Percentiles rank a stretch among this genome's conserved stretches.
Conservation (phyloP, 1,284 basidiomycete species). For the Leccinum holopus region DNA sequence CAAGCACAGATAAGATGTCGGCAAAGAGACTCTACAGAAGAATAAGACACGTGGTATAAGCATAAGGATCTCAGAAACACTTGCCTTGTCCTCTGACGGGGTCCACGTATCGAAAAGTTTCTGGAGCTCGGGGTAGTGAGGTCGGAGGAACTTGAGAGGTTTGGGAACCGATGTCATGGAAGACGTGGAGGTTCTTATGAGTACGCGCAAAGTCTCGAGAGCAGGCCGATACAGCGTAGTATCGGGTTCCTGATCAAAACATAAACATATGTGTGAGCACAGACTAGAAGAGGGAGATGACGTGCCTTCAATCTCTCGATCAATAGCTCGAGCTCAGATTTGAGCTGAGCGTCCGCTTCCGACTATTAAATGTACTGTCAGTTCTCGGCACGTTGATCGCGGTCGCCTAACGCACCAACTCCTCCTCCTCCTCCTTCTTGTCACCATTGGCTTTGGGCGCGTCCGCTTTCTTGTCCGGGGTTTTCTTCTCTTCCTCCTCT, state of each 20-base stretch:
- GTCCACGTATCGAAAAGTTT: constrained; percentile 80
- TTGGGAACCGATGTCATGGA: constrained; percentile 99
- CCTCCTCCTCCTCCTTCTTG: constrained; percentile 77
- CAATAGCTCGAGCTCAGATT: constrained; percentile 97
- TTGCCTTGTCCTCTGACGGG: constrained; percentile 76
- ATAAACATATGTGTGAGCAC: constrained; percentile 18
- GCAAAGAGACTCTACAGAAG: constrained; percentile 80
- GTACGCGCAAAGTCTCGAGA: constrained; percentile 89
- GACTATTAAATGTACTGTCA: constrained; percentile 50
- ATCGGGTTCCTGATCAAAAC: constrained; percentile 74
- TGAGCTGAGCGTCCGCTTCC: constrained; percentile 78
- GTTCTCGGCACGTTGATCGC: constrained; percentile 15
- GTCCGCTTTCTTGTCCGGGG: constrained; percentile 44
- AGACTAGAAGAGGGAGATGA: background rate
- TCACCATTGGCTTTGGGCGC: constrained; percentile 57
- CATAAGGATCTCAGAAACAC: constrained; percentile 13
- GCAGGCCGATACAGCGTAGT: constrained; percentile 85
- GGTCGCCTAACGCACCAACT: constrained; percentile 61
- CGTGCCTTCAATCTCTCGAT: constrained; percentile 89
- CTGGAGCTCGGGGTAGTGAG: constrained; percentile 90
- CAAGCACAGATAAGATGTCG: constrained; percentile 98
- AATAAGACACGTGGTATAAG: constrained; percentile 8
- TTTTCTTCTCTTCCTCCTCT: constrained; percentile 42
- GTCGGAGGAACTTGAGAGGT: constrained; percentile 97
- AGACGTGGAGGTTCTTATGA: constrained; percentile 96